Conservation (phyloP, 2,329 filamentous ascomycete genomes). For the Trichoderma hamatum region DNA sequence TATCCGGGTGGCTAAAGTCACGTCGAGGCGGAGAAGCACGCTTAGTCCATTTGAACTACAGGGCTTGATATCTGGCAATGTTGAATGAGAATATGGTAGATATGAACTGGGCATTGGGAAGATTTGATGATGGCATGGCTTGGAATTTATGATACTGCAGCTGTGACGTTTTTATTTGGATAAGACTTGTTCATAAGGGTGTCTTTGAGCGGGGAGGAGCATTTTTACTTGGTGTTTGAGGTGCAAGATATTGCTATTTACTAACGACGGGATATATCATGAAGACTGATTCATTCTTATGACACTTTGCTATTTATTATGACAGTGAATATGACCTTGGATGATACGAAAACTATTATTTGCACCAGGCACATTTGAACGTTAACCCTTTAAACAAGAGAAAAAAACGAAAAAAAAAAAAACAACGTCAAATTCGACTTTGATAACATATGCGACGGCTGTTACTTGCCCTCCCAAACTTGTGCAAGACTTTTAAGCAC, state of each 20-base stretch:
- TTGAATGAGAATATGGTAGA: slow-evolving; percentile 43
- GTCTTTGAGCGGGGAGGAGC: background rate
- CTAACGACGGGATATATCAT: background rate
- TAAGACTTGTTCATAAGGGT: background rate
- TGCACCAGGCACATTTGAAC: background rate
- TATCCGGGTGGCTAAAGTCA: slow-evolving; percentile 56
- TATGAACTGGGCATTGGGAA: background rate
- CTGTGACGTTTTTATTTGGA: slow-evolving; percentile 1
- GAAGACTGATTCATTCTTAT: background rate
- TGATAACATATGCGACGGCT: background rate
- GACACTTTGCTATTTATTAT: too few relatives aligned
- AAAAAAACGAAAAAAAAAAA: too few relatives aligned
- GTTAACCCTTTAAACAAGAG: background rate
- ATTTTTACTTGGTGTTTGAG: slow-evolving; percentile 1
- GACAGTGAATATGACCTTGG: background rate
- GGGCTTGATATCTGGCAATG: slow-evolving; percentile 57
- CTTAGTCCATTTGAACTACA: slow-evolving; percentile 75
- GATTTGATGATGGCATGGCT: background rate
- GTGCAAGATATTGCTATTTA: background rate
- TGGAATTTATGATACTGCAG: background rate
- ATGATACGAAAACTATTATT: background rate
- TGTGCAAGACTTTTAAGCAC: background rate
- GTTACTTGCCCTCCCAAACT: background rate
- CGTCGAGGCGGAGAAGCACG: slow-evolving; percentile 71
- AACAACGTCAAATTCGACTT: background rate